phyloP scores from a whole-genome alignment of 768 basidiomycete genomes.

The Chalciporus piperatus region DNA sequence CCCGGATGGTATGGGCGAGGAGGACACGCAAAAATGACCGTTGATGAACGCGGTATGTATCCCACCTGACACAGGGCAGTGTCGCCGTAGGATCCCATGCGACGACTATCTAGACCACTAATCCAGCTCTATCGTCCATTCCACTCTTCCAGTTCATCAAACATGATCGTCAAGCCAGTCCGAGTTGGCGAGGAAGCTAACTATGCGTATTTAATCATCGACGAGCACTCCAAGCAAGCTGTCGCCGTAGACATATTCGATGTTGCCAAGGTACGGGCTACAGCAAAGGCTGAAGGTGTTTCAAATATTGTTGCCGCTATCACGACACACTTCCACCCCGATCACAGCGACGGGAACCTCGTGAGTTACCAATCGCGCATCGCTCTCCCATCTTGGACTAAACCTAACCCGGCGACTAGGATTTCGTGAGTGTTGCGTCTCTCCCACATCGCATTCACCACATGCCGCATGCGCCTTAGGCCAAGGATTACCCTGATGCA shows the following conservation, averaged over 20 bases:
- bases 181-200: constrained; percentile 82
- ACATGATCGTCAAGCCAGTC: constrained; percentile 76
- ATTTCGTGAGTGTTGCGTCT: constrained; percentile 26
- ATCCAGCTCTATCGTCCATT: constrained; percentile 4
- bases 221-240: constrained; percentile 61
- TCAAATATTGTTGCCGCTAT: constrained; percentile 68
- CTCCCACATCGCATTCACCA: neutral
- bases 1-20: neutral
- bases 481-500: constrained; percentile 40
- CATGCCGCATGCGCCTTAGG: constrained; percentile 35
- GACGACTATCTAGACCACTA: too few relatives aligned
- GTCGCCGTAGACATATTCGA: constrained; percentile 83
- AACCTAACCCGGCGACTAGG: constrained; percentile 16
- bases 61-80: neutral
- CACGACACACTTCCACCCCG: constrained; percentile 91
- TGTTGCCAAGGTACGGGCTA: constrained; percentile 60
- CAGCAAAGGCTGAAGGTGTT: constrained; percentile 61
- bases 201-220: constrained; percentile 81
- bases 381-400: constrained; percentile 3
- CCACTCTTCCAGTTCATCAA: constrained; percentile 15
- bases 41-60: neutral
- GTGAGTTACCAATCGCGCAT: constrained; percentile 35
- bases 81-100: neutral
- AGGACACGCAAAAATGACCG: neutral
- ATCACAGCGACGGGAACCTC: constrained; percentile 87